phyloP scores from a whole-genome alignment of 2,329 filamentous ascomycete species.

The Aspergillus pseudonomiae region DNA sequence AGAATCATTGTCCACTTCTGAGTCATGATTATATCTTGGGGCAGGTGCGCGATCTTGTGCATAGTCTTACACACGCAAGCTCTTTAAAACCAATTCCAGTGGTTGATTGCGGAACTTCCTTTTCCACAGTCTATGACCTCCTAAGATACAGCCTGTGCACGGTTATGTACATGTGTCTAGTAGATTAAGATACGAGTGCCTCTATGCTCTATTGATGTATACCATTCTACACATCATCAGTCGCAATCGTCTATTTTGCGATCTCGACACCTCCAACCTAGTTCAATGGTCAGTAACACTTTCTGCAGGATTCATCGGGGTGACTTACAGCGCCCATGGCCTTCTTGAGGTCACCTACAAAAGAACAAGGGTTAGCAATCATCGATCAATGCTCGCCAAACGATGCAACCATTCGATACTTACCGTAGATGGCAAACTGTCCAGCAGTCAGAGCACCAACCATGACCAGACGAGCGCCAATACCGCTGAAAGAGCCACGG shows the following conservation, averaged over 20 bases:
- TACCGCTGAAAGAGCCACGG: constrained; percentile 76
- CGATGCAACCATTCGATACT: not conserved
- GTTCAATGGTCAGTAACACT: constrained; percentile 45
- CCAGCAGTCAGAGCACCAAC: constrained; percentile 74
- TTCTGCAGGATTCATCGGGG: not conserved
- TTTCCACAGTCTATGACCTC: too few species aligned
- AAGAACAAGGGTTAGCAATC: not conserved
- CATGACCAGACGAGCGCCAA: constrained; percentile 78
- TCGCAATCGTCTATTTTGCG: constrained; percentile 41
- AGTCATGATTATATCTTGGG: too few species aligned
- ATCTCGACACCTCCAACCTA: constrained; percentile 78
- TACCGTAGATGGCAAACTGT: constrained; percentile 87
- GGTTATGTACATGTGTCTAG: not conserved
- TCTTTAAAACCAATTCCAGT: too few species aligned
- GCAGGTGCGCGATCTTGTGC: too few species aligned
- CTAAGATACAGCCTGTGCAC: not conserved
- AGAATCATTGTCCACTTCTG: too few species aligned
- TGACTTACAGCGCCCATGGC: not conserved
- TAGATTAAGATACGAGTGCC: not conserved
- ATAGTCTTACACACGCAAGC: too few species aligned
- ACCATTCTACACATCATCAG: not conserved
- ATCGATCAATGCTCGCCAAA: not conserved
- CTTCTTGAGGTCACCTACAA: constrained; percentile 57
- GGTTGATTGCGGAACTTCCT: too few species aligned
- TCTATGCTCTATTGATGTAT: not conserved